Evolutionary conservation across 805 yeast genomes (phyloP), one percentile per base, ranked within the genome.

Genomic region (Wickerhamomyces rabaulensis): DNA sequence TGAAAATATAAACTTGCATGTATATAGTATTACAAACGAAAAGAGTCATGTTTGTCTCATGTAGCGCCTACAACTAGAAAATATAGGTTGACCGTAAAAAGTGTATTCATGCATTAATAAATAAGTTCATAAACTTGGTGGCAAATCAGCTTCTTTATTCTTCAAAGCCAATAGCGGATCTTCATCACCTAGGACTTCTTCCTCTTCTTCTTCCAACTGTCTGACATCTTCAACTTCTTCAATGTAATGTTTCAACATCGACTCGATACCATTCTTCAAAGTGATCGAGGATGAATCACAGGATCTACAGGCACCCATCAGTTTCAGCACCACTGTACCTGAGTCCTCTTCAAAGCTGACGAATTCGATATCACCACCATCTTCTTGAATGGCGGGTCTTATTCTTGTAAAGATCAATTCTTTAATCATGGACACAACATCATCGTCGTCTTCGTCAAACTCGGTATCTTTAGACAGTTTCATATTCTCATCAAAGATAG

Each of bases 291-390:
- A 76, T 17, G 82, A 71, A 53, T 82, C 84, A 58, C 89, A 82
- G n/a, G 85, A 77, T 58, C 86, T 74, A 60, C 89, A 82, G 1
- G 88, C 88, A 27, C 89, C 89, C 61, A 75, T 75, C 44, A 82
- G 69, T 60, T 75, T 75, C 55, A 82, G 70, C 46, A 68, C 73
- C 1, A 82, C 87, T 1, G 75, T 71, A 9, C 89, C 89, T 3
- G 69, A 59, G 8, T 73, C 74, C 51, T 79, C 82, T 50, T 79
- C 81, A 57, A 82, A 82, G 1, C 70, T 68, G 29, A 83, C 79
- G 64, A 81, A 82, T 55, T 81, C 87, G 40, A 82, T 76, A 57
- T 82, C 89, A 5, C 89, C 89, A 40, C 89, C 89, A 57, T 82
- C 89, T 50, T 82, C 89, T 60, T 81, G 87, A 50, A 82, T 73